Evolutionary conservation across 805 yeast species (phyloP).

Genomic region (Cyberlindnera galapagoensis): DNA sequence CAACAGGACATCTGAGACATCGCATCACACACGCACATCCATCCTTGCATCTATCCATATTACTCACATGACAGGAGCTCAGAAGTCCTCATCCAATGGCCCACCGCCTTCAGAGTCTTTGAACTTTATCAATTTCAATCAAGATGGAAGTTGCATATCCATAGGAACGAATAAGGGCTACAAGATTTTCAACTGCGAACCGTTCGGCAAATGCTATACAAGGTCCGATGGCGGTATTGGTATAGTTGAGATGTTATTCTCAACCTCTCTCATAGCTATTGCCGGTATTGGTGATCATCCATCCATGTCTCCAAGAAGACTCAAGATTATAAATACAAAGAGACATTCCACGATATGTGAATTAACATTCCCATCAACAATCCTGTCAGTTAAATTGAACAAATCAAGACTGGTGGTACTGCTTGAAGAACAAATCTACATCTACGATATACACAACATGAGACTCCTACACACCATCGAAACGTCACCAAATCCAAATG

Average conservation of each 20-base stretch:
- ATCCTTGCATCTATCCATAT: background rate
- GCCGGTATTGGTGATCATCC: constrained; percentile 72
- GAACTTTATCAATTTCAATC: constrained; percentile 62
- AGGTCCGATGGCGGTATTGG: constrained; percentile 48
- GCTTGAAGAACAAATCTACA: constrained; percentile 56
- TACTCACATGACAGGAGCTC: too few species aligned
- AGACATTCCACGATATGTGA: constrained; percentile 56
- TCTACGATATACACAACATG: constrained; percentile 70
- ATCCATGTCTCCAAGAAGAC: constrained; percentile 67
- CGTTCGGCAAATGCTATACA: constrained; percentile 47
- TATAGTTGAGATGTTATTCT: constrained; percentile 70
- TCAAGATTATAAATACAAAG: constrained; percentile 79
- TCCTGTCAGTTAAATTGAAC: constrained; percentile 57
- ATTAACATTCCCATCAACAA: constrained; percentile 58
- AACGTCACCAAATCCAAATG: constrained; percentile 40
- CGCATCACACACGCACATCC: background rate
- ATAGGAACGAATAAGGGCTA: constrained; percentile 60
- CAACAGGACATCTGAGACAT: background rate
- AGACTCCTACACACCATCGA: constrained; percentile 53
- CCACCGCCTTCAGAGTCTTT: constrained; percentile 18
- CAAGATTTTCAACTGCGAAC: constrained; percentile 63
- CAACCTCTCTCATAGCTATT: constrained; percentile 62
- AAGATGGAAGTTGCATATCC: constrained; percentile 66
- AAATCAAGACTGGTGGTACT: constrained; percentile 58
- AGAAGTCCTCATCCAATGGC: too few species aligned